A percentile compares a stretch with the other conserved stretches of the same genome.
phyloP scores from a whole-genome alignment of 148 eudicot species.

The Pouteria glomerata region DNA sequence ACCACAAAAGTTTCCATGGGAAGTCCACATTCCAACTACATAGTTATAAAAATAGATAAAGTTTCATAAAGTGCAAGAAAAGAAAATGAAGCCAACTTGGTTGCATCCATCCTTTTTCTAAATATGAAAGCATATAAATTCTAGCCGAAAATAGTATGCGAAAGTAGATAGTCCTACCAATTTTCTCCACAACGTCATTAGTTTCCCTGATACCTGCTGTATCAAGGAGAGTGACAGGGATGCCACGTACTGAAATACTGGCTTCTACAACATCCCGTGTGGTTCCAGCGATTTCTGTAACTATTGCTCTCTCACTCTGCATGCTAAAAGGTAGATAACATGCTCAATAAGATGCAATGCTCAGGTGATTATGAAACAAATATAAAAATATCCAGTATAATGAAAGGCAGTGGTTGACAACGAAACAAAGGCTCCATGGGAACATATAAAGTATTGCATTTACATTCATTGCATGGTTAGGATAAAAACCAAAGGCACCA shows the following conservation, averaged over 20 bases:
- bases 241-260: constrained; percentile 66
- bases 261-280: constrained; percentile 95
- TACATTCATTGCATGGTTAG: neutral
- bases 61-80: neutral
- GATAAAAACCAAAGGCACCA: neutral
- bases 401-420: neutral
- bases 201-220: constrained; percentile 99
- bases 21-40: neutral
- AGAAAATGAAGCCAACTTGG: neutral
- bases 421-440: neutral
- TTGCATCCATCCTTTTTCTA: neutral
- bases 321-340: constrained; percentile 56
- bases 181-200: constrained; percentile 79
- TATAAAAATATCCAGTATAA: too few relatives aligned
- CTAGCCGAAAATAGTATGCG: neutral
- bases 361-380: constrained; percentile 4
- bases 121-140: neutral
- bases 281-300: constrained; percentile 96
- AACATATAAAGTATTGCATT: neutral
- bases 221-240: constrained; percentile 90
- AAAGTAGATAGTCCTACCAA: constrained; percentile 48
- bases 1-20: neutral
- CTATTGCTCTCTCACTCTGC: constrained; percentile 99
- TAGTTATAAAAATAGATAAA: neutral
- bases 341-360: constrained; percentile 24